A percentile compares a stretch with the other conserved stretches of the same genome.
phyloP scores from a whole-genome alignment of 371 early-diverging fungal species.

The Mucor racemosus region DNA sequence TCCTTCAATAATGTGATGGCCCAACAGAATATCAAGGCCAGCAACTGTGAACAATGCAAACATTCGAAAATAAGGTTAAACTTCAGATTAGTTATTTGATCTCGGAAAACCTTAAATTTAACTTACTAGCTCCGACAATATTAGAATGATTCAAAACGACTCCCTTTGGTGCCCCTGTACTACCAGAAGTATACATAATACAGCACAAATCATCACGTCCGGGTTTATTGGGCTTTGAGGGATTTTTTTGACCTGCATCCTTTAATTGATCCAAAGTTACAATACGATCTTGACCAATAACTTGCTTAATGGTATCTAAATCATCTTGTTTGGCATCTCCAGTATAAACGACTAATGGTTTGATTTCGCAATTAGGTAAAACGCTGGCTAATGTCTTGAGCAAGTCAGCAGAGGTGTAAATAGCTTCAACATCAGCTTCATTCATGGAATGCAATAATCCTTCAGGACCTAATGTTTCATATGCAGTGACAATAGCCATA shows the following conservation, averaged over 20 bases:
- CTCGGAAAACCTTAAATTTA: background rate
- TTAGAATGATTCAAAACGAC: constrained; percentile 61
- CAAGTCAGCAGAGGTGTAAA: constrained; percentile 68
- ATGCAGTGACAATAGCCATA: constrained; percentile 76
- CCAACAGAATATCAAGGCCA: constrained; percentile 78
- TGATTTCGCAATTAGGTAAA: constrained; percentile 40
- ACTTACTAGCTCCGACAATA: constrained; percentile 60
- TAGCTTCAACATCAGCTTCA: constrained; percentile 61
- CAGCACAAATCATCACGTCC: constrained; percentile 68
- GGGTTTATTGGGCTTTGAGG: constrained; percentile 49
- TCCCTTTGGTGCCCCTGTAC: constrained; percentile 72
- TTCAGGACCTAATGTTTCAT: constrained; percentile 80
- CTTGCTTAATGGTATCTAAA: constrained; percentile 26
- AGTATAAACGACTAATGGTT: constrained; percentile 55
- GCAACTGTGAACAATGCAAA: constrained; percentile 42
- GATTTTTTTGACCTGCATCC: constrained; percentile 43
- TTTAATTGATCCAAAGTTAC: constrained; percentile 46
- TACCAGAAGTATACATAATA: constrained; percentile 53
- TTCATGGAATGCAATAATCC: constrained; percentile 65
- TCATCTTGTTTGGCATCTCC: constrained; percentile 31
- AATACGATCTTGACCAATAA: constrained; percentile 31
- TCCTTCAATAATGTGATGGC: constrained; percentile 72
- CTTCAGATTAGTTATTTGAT: background rate
- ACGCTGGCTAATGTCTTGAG: constrained; percentile 55
- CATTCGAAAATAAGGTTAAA: constrained; percentile 10